Evolutionary conservation across 1,284 basidiomycete species (phyloP), one percentile per base, ranked within the genome.

Genomic region (Apiotrichum sp.): DNA sequence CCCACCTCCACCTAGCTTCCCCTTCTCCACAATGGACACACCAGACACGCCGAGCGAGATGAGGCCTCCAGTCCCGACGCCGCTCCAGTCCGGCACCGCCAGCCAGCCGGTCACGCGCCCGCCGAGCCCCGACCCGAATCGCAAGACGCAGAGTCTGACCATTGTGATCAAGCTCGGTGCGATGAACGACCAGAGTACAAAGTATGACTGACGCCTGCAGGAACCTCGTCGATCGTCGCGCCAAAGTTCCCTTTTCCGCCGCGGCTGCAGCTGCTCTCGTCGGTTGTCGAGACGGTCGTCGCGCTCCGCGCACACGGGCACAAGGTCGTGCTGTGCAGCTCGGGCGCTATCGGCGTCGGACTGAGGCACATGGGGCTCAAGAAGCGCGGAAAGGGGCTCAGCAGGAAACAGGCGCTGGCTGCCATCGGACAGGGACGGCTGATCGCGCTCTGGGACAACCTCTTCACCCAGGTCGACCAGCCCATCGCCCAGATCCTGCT

Each of bases 391-490:
- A 95, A 93, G 67, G 85, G 82, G 53, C 77, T 98, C 13, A 86
- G 88, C 3, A 89, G 90, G 55, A 93, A 95, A 74, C 93, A 98
- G 88, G 95, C 95, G 6, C 79, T 98, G 42, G 95, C 95, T 34
- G 95, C 95, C 0, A 91, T 98, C 50, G 95, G 96, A 1, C 96
- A 99, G 79, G 89, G 95, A 7, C 81, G 93, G 56, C 82, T 99
- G 31, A 98, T 98, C 60, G 93, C 92, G 1, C 79, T 98, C 1
- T 99, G 90, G 89, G 96, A 98, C 72, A 93, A 93, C 69, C 79
- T 98, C 44, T 99, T 99, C 67, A 83, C 88, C 2, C 89, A 93
- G 65, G 79, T 98, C 16, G 92, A 88, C 52, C 93, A 96, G 72
- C 90, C 91, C 4, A 96, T 96, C 47, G 96, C 93, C 0, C 95